Evolutionary conservation across 2,329 filamentous ascomycete genomes (phyloP).

Genomic region (Neopestalotiopsis sp.): DNA sequence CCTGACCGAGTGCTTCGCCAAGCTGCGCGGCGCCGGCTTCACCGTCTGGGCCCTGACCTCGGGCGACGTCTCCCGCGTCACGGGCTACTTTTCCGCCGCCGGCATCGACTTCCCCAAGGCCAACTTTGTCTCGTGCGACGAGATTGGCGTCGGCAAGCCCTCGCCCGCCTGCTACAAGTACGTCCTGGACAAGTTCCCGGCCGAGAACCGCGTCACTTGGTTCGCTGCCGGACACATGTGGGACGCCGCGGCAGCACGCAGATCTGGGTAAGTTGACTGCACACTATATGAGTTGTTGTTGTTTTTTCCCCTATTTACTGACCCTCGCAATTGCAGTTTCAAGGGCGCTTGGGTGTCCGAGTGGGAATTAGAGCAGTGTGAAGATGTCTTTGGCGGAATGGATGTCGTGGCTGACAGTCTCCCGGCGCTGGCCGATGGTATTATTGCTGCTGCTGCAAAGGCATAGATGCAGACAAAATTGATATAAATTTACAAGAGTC

Average conservation of each 20-base stretch:
- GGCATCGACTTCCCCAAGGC: slow-evolving; percentile 54
- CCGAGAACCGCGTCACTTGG: slow-evolving; percentile 47
- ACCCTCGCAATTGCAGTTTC: slow-evolving; percentile 36
- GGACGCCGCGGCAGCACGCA: slow-evolving; percentile 59
- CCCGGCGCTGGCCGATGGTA: slow-evolving; percentile 51
- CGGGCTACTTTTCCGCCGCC: slow-evolving; percentile 53
- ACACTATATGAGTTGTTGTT: not conserved
- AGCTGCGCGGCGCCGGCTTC: slow-evolving; percentile 50
- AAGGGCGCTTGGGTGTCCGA: slow-evolving; percentile 58
- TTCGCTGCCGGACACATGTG: slow-evolving; percentile 66
- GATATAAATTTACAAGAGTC: not conserved
- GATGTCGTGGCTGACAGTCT: slow-evolving; percentile 54
- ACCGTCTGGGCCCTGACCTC: slow-evolving; percentile 60
- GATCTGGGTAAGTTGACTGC: slow-evolving; percentile 41
- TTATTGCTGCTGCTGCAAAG: slow-evolving; percentile 27
- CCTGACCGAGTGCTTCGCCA: slow-evolving; percentile 44
- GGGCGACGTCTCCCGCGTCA: slow-evolving; percentile 53
- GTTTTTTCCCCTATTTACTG: not conserved
- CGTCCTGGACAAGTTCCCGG: slow-evolving; percentile 34
- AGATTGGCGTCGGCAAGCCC: slow-evolving; percentile 54
- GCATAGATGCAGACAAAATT: not conserved
- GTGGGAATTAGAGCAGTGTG: slow-evolving; percentile 55
- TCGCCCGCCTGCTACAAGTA: slow-evolving; percentile 50
- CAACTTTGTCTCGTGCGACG: slow-evolving; percentile 58
- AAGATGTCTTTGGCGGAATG: slow-evolving; percentile 56